Conservation (phyloP, 2,329 filamentous ascomycete genomes). For the Calycina marina region DNA sequence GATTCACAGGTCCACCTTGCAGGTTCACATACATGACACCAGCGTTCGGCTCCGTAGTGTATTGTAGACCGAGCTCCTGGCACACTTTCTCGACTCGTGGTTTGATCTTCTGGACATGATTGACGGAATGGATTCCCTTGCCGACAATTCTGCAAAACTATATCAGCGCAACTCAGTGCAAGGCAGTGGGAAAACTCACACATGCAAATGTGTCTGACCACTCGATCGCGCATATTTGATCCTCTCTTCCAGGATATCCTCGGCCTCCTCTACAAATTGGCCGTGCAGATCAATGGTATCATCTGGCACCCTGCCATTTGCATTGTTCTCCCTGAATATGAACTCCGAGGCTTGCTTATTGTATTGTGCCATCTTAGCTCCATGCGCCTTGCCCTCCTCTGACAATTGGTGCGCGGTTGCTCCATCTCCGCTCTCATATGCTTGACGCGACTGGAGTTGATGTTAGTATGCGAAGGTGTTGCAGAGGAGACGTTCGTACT, state of each 20-base stretch:
- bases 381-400: conserved; percentile 74
- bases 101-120: conserved; percentile 86
- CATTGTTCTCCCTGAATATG: conserved; percentile 94
- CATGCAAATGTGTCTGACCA: conserved; percentile 74
- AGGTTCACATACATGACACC: conserved; percentile 83
- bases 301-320: conserved; percentile 51
- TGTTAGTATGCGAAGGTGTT: conserved; percentile 2
- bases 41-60: conserved; percentile 74
- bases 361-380: conserved; percentile 70
- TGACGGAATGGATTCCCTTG: conserved; percentile 75
- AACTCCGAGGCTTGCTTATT: conserved; percentile 85
- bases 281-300: conserved; percentile 94
- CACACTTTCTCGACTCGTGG: conserved; percentile 86
- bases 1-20: conserved; percentile 49
- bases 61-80: conserved; percentile 67
- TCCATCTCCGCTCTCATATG: conserved; percentile 73
- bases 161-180: not conserved
- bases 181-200: conserved; percentile 30
- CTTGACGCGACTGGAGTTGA: conserved; percentile 48
- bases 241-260: conserved; percentile 74
- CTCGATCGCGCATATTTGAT: conserved; percentile 62
- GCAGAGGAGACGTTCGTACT: conserved; percentile 30
- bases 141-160: conserved; percentile 55
- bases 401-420: conserved; percentile 70
- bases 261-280: conserved; percentile 87